Evolutionary conservation across 2,329 filamentous ascomycete species (phyloP), one percentile per base, ranked within the genome.

Genomic region (Coleophoma crateriformis): DNA sequence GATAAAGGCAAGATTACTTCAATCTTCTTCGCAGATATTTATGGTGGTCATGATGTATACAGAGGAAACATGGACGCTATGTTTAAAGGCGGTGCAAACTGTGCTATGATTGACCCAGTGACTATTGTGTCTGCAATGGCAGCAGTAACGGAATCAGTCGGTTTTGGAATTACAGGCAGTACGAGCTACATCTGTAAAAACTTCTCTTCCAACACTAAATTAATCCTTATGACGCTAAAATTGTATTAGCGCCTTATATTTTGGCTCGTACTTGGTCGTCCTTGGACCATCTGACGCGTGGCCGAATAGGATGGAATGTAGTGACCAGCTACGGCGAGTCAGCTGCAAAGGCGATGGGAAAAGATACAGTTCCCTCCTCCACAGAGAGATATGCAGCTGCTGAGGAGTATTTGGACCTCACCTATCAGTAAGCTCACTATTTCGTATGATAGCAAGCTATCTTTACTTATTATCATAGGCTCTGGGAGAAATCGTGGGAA

Each of bases 241-340:
- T 15, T 8, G 6, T 10, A 27, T 34, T 51, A 82, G 86, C 61
- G 81, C 83, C 84, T 0, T 87, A 85, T 58, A 78, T 85, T 58
- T 68, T 87, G 10, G 83, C 84, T 0, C 64, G 83, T n/a, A 68
- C 82, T 15, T 64, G 86, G 8, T 80, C 77, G 5, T 87, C 84
- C 0, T 69, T 86, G 0, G 84, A 87, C 58, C 84, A 87, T 62
- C 66, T 86, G 8, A 79, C 80, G 1, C 79, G 78, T 45, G 81
- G 82, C 42, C 71, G 83, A 68, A 42, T 56, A 1, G 55, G 52
- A 17, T 56, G 54, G 38, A 61, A 78, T 67, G 77, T 87, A 45
- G 83, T 87, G 0, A 87, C 83, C 0, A 77, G 79, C 34, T 87
- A 85, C 55, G 71, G 85, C 1, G 79, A 85, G 56, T 81, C 77